A percentile compares a stretch with the other conserved stretches of the same genome.
These are phyloP conservation scores for Nematocida ironsii DNA, from an alignment of 371 early-diverging fungal genomes.

Conservation along the genomic window DNA sequence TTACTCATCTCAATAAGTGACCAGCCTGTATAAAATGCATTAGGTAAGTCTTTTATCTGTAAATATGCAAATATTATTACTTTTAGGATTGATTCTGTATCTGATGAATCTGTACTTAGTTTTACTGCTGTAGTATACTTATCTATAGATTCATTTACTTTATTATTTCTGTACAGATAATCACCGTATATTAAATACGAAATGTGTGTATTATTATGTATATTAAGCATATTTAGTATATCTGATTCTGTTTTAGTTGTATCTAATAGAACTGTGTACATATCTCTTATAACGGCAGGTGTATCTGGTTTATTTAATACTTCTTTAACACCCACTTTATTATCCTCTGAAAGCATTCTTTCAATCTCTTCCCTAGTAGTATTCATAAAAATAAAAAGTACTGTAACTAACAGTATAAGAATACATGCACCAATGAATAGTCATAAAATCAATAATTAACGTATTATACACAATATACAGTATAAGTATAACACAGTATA, in stretches of 20 bases:
- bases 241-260: not conserved
- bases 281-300: not conserved
- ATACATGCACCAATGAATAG: not conserved
- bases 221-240: not conserved
- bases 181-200: constrained; percentile 26
- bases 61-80: constrained; percentile 7
- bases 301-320: not conserved
- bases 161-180: constrained; percentile 5
- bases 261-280: constrained; percentile 8
- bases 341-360: not conserved
- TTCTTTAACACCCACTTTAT: not conserved
- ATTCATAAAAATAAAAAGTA: constrained; percentile 6
- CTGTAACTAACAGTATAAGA: not conserved
- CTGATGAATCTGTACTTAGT: constrained; percentile 1
- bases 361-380: not conserved
- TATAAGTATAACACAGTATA: too few species aligned
- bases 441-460: not conserved
- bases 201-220: constrained; percentile 1
- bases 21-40: constrained; percentile 27
- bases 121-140: not conserved
- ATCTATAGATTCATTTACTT: constrained; percentile 6
- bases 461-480: too few species aligned
- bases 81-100: not conserved
- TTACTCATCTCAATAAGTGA: not conserved
- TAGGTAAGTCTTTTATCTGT: not conserved